Conservation (phyloP, 768 basidiomycete genomes). For the Russula foetens region DNA sequence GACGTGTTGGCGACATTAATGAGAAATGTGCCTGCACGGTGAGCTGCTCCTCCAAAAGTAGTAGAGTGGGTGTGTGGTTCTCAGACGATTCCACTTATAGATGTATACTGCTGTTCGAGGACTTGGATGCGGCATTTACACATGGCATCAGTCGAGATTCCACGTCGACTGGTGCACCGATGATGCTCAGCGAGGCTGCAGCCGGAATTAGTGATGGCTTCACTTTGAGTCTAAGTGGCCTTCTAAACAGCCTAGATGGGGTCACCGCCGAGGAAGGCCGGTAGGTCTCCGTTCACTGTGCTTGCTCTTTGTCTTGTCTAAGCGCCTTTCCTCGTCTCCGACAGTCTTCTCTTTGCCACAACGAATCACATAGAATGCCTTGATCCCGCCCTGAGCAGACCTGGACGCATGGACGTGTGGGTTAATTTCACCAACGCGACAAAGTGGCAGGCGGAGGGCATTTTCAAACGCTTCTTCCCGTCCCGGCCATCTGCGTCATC, state of each 20-base stretch:
- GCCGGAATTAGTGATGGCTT: constrained; percentile 59
- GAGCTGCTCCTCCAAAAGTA: constrained; percentile 15
- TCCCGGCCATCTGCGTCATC: constrained; percentile 33
- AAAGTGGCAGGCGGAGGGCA: constrained; percentile 88
- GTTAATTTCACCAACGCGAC: constrained; percentile 86
- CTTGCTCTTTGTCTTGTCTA: not conserved
- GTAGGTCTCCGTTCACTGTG: constrained; percentile 36
- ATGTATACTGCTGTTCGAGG: constrained; percentile 89
- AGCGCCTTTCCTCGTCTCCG: constrained; percentile 11
- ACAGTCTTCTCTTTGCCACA: constrained; percentile 78
- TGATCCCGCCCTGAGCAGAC: constrained; percentile 80
- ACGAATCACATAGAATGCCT: constrained; percentile 92
- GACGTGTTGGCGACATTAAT: constrained; percentile 80
- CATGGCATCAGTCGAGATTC: constrained; percentile 78
- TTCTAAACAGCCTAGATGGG: constrained; percentile 80
- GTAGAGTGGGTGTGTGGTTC: constrained; percentile 10
- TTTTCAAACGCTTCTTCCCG: constrained; percentile 93
- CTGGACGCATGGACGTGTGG: constrained; percentile 91
- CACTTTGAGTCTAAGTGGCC: constrained; percentile 76
- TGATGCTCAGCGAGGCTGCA: constrained; percentile 28
- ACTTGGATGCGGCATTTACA: constrained; percentile 89
- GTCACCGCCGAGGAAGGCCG: constrained; percentile 82
- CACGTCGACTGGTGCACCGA: constrained; percentile 67
- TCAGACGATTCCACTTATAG: constrained; percentile 31
- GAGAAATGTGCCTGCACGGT: constrained; percentile 84